Evolutionary conservation across 495 filamentous ascomycete genomes (phyloP).

Genomic region (Penicillium egyptiacum): DNA sequence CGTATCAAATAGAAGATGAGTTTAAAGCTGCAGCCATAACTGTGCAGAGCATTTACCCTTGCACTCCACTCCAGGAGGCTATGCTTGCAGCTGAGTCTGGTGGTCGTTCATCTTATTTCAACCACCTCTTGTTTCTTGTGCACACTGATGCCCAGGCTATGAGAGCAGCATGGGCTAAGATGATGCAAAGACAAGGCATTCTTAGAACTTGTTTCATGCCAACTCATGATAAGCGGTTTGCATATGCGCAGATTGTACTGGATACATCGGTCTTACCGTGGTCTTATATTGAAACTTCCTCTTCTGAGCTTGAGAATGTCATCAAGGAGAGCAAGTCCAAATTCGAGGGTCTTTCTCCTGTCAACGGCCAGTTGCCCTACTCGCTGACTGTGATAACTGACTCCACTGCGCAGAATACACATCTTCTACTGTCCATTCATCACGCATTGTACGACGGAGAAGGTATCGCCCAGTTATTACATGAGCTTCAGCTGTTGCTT

Average conservation of each 20-base stretch:
- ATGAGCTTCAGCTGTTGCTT: conserved; percentile 61
- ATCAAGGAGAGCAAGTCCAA: conserved; percentile 23
- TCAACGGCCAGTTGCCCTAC: conserved; percentile 31
- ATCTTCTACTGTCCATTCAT: conserved; percentile 64
- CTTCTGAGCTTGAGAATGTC: conserved; percentile 17
- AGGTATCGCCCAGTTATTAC: conserved; percentile 61
- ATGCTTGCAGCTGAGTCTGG: conserved; percentile 63
- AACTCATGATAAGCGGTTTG: conserved; percentile 49
- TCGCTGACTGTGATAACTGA: conserved; percentile 26
- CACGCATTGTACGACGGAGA: conserved; percentile 82
- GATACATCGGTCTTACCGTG: conserved; percentile 26
- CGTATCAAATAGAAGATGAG: conserved; percentile 17
- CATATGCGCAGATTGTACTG: conserved; percentile 61
- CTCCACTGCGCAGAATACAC: conserved; percentile 9
- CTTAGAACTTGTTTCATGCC: conserved; percentile 61
- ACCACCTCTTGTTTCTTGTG: conserved; percentile 53
- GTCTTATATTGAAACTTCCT: conserved; percentile 15
- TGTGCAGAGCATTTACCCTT: conserved; percentile 63
- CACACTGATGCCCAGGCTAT: conserved; percentile 41
- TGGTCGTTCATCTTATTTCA: conserved; percentile 50
- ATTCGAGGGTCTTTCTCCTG: conserved; percentile 25
- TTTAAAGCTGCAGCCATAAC: conserved; percentile 27
- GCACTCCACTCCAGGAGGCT: conserved; percentile 77
- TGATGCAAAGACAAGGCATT: conserved; percentile 60
- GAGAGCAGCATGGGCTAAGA: conserved; percentile 46